Conservation (phyloP, 148 eudicot genomes). For the Rhododendron henanense region DNA sequence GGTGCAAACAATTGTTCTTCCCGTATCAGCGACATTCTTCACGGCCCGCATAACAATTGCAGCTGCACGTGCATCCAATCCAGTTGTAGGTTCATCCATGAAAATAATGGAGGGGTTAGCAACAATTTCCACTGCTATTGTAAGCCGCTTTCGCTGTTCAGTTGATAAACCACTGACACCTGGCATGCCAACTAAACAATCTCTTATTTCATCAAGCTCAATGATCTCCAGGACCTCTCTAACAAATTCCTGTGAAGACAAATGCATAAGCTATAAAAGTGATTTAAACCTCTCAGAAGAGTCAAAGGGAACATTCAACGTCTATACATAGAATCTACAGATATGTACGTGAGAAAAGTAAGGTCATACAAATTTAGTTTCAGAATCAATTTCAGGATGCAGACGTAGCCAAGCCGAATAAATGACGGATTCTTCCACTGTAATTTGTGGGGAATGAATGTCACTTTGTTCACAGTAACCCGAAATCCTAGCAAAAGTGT, state of each 20-base stretch:
- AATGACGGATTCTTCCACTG: constrained; percentile 66
- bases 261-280: not conserved
- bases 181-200: constrained; percentile 61
- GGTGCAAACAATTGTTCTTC: constrained; percentile 89
- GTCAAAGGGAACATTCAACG: not conserved
- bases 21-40: constrained; percentile 66
- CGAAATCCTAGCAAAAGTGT: constrained; percentile 70
- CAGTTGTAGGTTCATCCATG: constrained; percentile 89
- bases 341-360: not conserved
- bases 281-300: not conserved
- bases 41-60: constrained; percentile 19
- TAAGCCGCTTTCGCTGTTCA: constrained; percentile 78
- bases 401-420: constrained; percentile 91
- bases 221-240: constrained; percentile 64
- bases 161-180: constrained; percentile 69
- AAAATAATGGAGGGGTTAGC: constrained; percentile 82
- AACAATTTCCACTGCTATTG: constrained; percentile 84
- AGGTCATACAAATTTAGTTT: constrained; percentile 49
- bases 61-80: constrained; percentile 85
- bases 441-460: constrained; percentile 77
- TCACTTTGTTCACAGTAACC: constrained; percentile 90
- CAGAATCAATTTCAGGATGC: constrained; percentile 51
- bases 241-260: constrained; percentile 52
- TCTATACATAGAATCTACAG: not conserved
- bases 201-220: constrained; percentile 66